Conservation (phyloP, 1,284 basidiomycete species). For the Schizophyllum amplum region DNA sequence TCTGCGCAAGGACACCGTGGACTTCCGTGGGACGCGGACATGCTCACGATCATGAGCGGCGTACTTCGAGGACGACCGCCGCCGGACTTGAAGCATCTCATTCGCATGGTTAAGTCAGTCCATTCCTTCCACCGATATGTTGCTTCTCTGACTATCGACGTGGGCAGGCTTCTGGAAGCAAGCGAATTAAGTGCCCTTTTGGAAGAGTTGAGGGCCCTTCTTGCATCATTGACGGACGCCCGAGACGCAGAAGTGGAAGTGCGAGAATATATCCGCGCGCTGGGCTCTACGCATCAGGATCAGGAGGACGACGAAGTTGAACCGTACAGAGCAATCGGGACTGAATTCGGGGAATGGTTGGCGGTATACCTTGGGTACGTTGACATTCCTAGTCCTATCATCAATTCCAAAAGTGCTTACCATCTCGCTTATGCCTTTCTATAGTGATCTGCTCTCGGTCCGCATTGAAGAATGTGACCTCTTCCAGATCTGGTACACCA, state of each 20-base stretch:
- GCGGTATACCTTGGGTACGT: conserved; percentile 42
- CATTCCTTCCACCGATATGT: not conserved
- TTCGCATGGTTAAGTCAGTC: not conserved
- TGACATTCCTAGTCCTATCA: too few species aligned
- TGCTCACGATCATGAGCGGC: not conserved
- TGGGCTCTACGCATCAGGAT: too few species aligned
- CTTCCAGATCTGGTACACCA: conserved; percentile 70
- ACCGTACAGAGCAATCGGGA: too few species aligned
- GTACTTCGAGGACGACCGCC: not conserved
- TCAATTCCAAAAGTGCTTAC: conserved; percentile 1
- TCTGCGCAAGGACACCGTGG: not conserved
- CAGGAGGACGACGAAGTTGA: too few species aligned
- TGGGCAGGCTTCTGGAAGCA: too few species aligned
- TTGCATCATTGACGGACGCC: too few species aligned
- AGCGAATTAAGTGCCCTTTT: too few species aligned
- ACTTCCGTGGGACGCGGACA: not conserved
- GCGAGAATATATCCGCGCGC: too few species aligned
- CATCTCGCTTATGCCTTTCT: not conserved
- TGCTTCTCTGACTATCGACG: too few species aligned
- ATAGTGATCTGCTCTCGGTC: conserved; percentile 30
- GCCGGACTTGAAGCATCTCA: not conserved
- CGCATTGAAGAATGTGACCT: conserved; percentile 42
- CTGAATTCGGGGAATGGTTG: conserved; percentile 37
- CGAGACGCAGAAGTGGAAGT: too few species aligned
- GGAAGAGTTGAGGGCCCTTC: too few species aligned